Base-by-base conservation (phyloP, 495 filamentous ascomycete genomes). In the Lindgomyces ingoldianus region DNA sequence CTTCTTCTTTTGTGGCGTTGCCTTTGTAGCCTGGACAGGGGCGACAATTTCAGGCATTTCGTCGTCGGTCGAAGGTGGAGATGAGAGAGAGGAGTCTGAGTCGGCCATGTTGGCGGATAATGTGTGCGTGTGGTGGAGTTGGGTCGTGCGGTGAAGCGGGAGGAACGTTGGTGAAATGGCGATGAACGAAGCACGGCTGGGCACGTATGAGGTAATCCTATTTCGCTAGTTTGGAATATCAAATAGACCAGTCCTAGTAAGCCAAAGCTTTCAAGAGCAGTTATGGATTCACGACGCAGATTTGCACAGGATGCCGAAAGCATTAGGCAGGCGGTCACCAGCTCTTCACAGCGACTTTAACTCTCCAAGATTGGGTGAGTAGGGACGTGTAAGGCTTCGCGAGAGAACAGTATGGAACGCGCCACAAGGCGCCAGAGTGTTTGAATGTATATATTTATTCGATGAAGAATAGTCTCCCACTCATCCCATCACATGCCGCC, bases 11-110 rank as follows among this genome's bases (percentile, higher is more conserved):
- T 56, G 60, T 1, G 45, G 53, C 29, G 57, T 51, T 25, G 62
- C 26, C 39, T 57, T 63, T 27, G 52, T 41, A 19, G 50, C 11
- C 36, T 62, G 49, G 16, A 53, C 45, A 30, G 58, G 60, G 16
- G 58, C 30, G 18, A 46, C 47, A 9, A 33, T 27, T 50, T 57
- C 65, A 0, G 50, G 16, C 67, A 68, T 64, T 55, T 73, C 70
- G 58, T 73, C 68, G 50, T 70, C 70, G 29, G 70, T 62, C 9
- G 68, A 45, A 0, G 68, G 68, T 18, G 70, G 67, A 9, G 70
- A 60, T 2, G 70, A 70, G 25, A 73, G 57, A 21, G 68, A 61
- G 47, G 70, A 73, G 6, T 66, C 62, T 6, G 59, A 62, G 49
- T 67, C 70, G 26, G 45, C 48, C 69, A 72, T 72, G 45, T 55